phyloP scores from a whole-genome alignment of 495 filamentous ascomycete species.

The Xylaria scruposa region DNA sequence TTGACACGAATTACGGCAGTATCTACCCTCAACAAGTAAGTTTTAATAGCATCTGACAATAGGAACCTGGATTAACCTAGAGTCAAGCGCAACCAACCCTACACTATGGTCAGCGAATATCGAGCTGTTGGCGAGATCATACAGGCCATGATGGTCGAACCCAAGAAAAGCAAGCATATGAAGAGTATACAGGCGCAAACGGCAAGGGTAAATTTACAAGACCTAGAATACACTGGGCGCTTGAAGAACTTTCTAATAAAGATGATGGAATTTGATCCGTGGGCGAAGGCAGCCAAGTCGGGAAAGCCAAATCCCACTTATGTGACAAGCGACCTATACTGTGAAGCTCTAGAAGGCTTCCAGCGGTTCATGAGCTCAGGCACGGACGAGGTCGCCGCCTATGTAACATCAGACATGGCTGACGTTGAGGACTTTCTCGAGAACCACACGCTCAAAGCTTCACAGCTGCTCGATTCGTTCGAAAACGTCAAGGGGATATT shows the following conservation, averaged over 20 bases:
- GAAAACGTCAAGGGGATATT: conserved; percentile 20
- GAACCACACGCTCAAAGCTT: conserved; percentile 4
- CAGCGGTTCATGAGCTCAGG: conserved; percentile 14
- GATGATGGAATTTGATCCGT: conserved; percentile 38
- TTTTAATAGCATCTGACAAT: neutral
- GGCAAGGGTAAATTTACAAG: conserved; percentile 25
- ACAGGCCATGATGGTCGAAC: conserved; percentile 40
- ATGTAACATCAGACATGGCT: conserved; percentile 16
- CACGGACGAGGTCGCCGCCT: conserved; percentile 8
- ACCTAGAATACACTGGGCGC: conserved; percentile 24
- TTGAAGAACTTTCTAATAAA: conserved; percentile 35
- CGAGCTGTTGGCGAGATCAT: conserved; percentile 40
- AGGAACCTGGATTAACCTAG: conserved; percentile 21
- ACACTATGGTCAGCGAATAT: conserved; percentile 38
- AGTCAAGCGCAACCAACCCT: conserved; percentile 35
- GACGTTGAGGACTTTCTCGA: conserved; percentile 24
- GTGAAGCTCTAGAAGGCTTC: conserved; percentile 14
- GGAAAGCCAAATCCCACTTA: conserved; percentile 14
- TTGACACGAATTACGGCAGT: conserved; percentile 25
- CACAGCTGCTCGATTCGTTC: conserved; percentile 13
- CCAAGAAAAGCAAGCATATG: conserved; percentile 20
- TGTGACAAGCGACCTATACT: conserved; percentile 27
- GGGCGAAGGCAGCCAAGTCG: neutral
- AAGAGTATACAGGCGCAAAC: conserved; percentile 14
- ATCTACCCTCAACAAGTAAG: conserved; percentile 36